Conservation (phyloP, 176 grass and related monocot genomes). For the Hyparrhenia diplandra region DNA sequence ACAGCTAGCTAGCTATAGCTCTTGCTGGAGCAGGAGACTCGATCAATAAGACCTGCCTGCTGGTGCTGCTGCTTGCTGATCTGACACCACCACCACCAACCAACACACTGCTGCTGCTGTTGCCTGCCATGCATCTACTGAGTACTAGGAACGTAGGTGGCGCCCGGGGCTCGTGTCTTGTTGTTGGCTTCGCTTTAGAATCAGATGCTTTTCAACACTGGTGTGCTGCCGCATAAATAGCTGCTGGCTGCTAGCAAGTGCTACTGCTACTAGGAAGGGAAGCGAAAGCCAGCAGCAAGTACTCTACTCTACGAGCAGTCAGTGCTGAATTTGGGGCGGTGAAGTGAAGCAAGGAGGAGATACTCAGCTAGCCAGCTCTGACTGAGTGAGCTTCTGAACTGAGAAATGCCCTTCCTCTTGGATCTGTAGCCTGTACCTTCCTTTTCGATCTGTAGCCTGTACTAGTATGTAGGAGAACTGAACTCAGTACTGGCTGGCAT, state of each 20-base stretch:
- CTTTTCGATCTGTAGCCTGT: no score
- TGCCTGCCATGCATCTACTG: background rate
- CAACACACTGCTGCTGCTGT: background rate
- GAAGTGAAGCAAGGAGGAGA: background rate
- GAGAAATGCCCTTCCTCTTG: background rate
- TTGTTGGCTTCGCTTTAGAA: conserved; percentile 20
- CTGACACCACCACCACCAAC: background rate
- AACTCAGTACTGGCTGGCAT: background rate
- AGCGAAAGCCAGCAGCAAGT: background rate
- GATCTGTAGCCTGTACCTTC: no score
- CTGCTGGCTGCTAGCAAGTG: background rate
- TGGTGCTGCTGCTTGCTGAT: background rate
- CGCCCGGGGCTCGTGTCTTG: conserved; percentile 4
- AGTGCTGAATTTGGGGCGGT: conserved; percentile 11
- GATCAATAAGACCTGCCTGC: no score
- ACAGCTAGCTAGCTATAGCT: background rate
- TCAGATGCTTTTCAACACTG: conserved; percentile 18
- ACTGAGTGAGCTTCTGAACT: background rate
- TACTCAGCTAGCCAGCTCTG: no score
- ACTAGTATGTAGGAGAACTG: background rate
- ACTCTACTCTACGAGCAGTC: background rate
- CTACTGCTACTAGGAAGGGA: background rate
- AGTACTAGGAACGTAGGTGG: background rate
- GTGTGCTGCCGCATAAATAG: conserved; percentile 13
- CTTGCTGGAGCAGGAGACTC: background rate